A percentile compares a stretch with the other conserved stretches of the same genome.
phyloP scores from a whole-genome alignment of 2,329 filamentous ascomycete genomes.

The Xylariaceae sp. region DNA sequence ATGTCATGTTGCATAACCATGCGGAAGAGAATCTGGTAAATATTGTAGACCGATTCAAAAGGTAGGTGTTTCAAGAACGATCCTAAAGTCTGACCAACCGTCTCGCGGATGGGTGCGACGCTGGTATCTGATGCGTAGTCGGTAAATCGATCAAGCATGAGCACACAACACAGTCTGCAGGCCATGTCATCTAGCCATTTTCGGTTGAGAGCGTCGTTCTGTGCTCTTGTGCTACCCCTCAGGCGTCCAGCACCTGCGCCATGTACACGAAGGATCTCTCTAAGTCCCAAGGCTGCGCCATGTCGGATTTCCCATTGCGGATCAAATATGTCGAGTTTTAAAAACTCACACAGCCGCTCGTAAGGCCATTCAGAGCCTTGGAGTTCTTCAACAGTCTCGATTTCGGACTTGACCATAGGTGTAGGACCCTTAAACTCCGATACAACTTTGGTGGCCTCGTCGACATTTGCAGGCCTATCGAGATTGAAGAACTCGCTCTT shows the following conservation, averaged over 20 bases:
- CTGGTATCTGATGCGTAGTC: slow-evolving; percentile 98
- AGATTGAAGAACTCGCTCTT: slow-evolving; percentile 85
- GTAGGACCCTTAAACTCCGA: slow-evolving; percentile 89
- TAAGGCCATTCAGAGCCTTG: slow-evolving; percentile 89
- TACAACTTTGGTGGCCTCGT: slow-evolving; percentile 88
- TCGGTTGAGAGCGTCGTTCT: slow-evolving; percentile 77
- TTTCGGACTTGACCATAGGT: slow-evolving; percentile 76
- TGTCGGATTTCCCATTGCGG: slow-evolving; percentile 92
- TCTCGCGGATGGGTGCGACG: slow-evolving; percentile 92
- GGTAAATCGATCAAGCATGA: slow-evolving; percentile 96
- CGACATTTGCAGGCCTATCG: slow-evolving; percentile 68
- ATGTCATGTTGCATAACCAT: slow-evolving; percentile 90
- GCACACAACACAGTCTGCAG: slow-evolving; percentile 89
- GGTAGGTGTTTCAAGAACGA: slow-evolving; percentile 82
- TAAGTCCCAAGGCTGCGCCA: slow-evolving; percentile 88
- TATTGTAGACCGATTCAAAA: slow-evolving; percentile 69
- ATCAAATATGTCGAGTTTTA: slow-evolving; percentile 91
- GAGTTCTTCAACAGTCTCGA: slow-evolving; percentile 71
- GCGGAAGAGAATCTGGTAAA: slow-evolving; percentile 77
- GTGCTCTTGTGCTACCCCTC: slow-evolving; percentile 60
- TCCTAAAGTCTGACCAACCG: slow-evolving; percentile 87
- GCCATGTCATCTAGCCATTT: slow-evolving; percentile 90
- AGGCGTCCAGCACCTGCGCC: slow-evolving; percentile 79
- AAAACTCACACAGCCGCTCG: slow-evolving; percentile 86
- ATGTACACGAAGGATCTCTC: slow-evolving; percentile 89